Base-by-base conservation (phyloP, 768 basidiomycete species). In the Boletus vinaceobasis region DNA sequence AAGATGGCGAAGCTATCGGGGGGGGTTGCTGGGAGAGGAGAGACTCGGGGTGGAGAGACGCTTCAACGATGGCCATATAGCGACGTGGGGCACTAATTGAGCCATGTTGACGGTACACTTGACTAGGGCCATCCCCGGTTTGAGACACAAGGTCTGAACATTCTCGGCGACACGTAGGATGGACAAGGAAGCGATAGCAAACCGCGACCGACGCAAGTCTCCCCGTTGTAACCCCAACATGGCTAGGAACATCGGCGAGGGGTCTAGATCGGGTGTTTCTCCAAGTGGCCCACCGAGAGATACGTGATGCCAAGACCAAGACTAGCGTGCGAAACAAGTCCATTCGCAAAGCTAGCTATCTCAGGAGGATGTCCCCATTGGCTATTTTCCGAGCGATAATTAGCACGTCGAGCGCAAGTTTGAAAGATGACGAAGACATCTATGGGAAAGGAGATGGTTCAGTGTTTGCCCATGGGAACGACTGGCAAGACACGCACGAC, bases 51-150 rank as follows among this genome's bases (percentile, higher is more conserved):
- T 29, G 31, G 11, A 36, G 36, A 58, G 52, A 6, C 7, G 13
- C 29, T 58, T 58, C 39, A 62, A 40, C 3, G 52, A 62, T 27
- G 53, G 38, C 36, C 56, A 62, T 23, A 48, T n/a, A 31, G 46
- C 15, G 23, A 62, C 17, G 40, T 50, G 50, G n/a, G 48, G 29
- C 4, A 49, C 1, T 14, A 58, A 7, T 21, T 49, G 52, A 31
- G 43, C 52, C 43, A 49, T 46, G 39, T 14, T 50, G 14, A 59
- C 17, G 10, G 11, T n/a, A 36, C 38, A 40, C 26, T 0, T 32
- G n/a, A n/a, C n/a, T n/a, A n/a, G 21, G n/a, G 33, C 6, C 10
- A 5, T 11, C 1, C 2, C 17, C 11, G 43, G 36, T 21, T 40
- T 7, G 32, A 61, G 23, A 17, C 1, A n/a, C n/a, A n/a, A 48